A percentile compares a stretch with the other conserved stretches of the same genome.
These are phyloP conservation scores for Epichloe gansuensis DNA, from an alignment of 2,329 filamentous ascomycete species.

Conservation along the genomic window DNA sequence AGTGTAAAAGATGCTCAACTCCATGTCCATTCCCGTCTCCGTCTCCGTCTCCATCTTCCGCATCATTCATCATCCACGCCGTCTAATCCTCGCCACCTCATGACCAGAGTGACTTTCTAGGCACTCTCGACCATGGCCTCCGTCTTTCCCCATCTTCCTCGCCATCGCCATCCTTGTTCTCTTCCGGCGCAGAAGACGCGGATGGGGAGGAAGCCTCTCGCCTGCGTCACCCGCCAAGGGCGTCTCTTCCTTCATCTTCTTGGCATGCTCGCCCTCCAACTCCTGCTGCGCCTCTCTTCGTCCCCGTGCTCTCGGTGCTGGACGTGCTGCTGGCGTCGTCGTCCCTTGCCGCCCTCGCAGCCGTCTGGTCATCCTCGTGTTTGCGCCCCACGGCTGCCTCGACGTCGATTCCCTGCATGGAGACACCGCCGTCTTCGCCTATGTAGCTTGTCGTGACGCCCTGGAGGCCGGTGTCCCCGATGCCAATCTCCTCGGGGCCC, in stretches of 20 bases:
- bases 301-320: constrained; percentile 22
- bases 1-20: too few relatives aligned
- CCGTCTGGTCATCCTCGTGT: constrained; percentile 17
- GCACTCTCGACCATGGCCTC: not conserved
- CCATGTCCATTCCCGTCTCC: too few relatives aligned
- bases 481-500: constrained; percentile 74
- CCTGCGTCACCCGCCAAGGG: not conserved
- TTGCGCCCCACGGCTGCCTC: constrained; percentile 49
- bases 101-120: too few relatives aligned
- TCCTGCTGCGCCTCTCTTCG: constrained; percentile 45
- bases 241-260: constrained; percentile 38
- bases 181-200: not conserved
- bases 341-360: constrained; percentile 13
- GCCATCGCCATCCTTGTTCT: not conserved
- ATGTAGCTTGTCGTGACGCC: constrained; percentile 27
- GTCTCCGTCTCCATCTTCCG: too few relatives aligned
- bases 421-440: constrained; percentile 28
- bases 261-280: constrained; percentile 27
- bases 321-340: constrained; percentile 13
- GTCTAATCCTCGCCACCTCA: too few relatives aligned
- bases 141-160: not conserved
- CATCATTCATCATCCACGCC: too few relatives aligned
- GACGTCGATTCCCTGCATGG: constrained; percentile 44
- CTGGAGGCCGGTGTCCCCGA: constrained; percentile 77
- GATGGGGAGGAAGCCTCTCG: not conserved